Conservation (phyloP, 148 eudicot species). For the Camellia sinensis region DNA sequence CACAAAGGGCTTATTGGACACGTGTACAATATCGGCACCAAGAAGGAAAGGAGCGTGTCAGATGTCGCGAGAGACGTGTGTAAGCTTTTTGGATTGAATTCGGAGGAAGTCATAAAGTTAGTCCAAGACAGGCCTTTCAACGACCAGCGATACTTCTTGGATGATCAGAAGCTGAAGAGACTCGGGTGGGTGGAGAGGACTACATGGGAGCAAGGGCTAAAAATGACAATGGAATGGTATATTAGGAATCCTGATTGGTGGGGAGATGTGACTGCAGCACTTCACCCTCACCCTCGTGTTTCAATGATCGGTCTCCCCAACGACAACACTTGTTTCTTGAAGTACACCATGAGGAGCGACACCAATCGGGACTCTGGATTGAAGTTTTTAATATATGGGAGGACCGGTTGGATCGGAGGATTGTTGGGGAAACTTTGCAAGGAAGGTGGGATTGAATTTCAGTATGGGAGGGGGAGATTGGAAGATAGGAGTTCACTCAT, state of each 20-base stretch:
- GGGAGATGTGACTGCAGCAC: constrained; percentile 21
- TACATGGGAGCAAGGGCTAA: constrained; percentile 21
- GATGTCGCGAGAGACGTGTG: constrained; percentile 18
- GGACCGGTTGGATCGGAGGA: constrained; percentile 19
- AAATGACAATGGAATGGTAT: constrained; percentile 23
- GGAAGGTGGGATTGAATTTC: constrained; percentile 3
- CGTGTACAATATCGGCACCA: constrained; percentile 22
- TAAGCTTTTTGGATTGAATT: constrained; percentile 11
- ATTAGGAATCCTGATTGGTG: constrained; percentile 22
- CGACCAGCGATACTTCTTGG: constrained; percentile 23
- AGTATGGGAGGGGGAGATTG: constrained; percentile 16
- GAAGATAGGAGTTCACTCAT: not conserved
- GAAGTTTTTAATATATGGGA: constrained; percentile 15
- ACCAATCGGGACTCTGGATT: not conserved
- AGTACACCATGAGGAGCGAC: not conserved
- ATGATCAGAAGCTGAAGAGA: constrained; percentile 22
- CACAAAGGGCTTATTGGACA: constrained; percentile 17
- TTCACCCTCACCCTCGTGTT: constrained; percentile 21
- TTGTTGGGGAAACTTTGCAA: constrained; percentile 11
- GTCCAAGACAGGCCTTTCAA: constrained; percentile 26
- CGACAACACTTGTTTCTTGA: not conserved
- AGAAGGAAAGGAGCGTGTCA: constrained; percentile 20
- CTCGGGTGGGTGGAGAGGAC: constrained; percentile 21
- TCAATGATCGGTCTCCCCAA: not conserved
- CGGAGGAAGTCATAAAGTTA: not conserved